phyloP scores from a whole-genome alignment of 768 basidiomycete genomes.

The Boletus rubroflammeus region DNA sequence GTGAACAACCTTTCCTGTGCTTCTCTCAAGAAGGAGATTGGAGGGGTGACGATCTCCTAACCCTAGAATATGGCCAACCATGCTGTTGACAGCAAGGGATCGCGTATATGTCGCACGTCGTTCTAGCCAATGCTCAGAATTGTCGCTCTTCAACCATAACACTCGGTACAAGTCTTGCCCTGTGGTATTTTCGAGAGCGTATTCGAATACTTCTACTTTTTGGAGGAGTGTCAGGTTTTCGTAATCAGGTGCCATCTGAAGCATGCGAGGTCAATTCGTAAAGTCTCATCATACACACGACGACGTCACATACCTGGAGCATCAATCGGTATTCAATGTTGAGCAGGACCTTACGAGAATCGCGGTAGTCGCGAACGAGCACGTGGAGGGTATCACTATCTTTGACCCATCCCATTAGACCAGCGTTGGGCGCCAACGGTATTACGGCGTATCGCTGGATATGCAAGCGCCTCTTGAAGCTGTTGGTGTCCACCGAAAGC shows the following conservation, averaged over 20 bases:
- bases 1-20: slow-evolving; percentile 92
- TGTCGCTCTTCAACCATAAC: slow-evolving; percentile 91
- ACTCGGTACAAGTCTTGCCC: slow-evolving; percentile 97
- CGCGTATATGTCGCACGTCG: slow-evolving; percentile 94
- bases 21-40: slow-evolving; percentile 87
- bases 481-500: slow-evolving; percentile 87
- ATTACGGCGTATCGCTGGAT: slow-evolving; percentile 92
- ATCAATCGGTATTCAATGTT: slow-evolving; percentile 99
- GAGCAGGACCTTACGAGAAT: slow-evolving; percentile 91
- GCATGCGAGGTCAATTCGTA: not conserved
- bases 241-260: slow-evolving; percentile 98
- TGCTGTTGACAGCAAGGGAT: slow-evolving; percentile 93
- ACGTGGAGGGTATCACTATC: slow-evolving; percentile 96
- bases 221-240: slow-evolving; percentile 91
- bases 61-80: slow-evolving; percentile 98
- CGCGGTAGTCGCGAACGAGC: slow-evolving; percentile 92
- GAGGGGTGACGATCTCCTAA: slow-evolving; percentile 98
- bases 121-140: slow-evolving; percentile 98
- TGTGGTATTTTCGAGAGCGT: slow-evolving; percentile 96
- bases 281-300: slow-evolving; percentile 54
- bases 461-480: slow-evolving; percentile 93
- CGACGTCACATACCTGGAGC: slow-evolving; percentile 83
- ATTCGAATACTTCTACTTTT: slow-evolving; percentile 99
- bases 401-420: slow-evolving; percentile 92
- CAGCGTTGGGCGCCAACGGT: slow-evolving; percentile 93